Base-by-base conservation (phyloP, 306 rosid genomes). In the Inga oerstediana region DNA sequence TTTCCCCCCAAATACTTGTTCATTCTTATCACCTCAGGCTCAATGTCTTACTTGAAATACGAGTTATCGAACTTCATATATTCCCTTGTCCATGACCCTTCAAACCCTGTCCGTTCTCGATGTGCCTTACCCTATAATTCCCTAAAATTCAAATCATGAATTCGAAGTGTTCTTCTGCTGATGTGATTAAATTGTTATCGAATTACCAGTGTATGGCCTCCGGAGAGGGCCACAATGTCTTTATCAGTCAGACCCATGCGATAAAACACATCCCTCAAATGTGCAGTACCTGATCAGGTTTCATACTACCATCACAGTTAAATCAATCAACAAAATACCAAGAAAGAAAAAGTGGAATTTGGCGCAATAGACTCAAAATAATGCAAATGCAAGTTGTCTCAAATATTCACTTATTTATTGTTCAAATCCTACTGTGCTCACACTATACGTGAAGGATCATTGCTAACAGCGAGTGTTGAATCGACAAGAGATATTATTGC, bases 191-290 rank as follows among this genome's bases (percentile, higher is more conserved):
- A 17, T 32, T 48, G 65, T 44, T 22, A 7, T 46, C 43, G 24
- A 20, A 34, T 82, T 85, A 93, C 99, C 94, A 96, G 75, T 54
- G 97, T 96, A 83, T 96, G 99, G 64, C 93, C 98, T 79, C 99
- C 99, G 8, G 99, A 94, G 5, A 96, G 87, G 5, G 82, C 98
- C 81, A 92, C 99, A 32, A 93, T 92, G 89, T 96, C 98, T 87
- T 59, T 87, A 88, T 94, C 94, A 35, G 54, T 51, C 12, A 96
- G 87, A 45, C 95, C 93, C 99, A 94, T 94, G 43, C 94, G 94
- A 72, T 81, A 72, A 77, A 94, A 96, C 10, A 89, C 41, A 1
- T 88, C 88, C 79, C 94, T 91, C 66, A 96, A 87, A 89, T 96
- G 98, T n/a, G 90, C 69, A 52, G 91, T 93, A 80, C 91, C 99